Evolutionary conservation across 345 rosid species (phyloP), one percentile per base, ranked within the genome.

Genomic region (Salix suchowensis): DNA sequence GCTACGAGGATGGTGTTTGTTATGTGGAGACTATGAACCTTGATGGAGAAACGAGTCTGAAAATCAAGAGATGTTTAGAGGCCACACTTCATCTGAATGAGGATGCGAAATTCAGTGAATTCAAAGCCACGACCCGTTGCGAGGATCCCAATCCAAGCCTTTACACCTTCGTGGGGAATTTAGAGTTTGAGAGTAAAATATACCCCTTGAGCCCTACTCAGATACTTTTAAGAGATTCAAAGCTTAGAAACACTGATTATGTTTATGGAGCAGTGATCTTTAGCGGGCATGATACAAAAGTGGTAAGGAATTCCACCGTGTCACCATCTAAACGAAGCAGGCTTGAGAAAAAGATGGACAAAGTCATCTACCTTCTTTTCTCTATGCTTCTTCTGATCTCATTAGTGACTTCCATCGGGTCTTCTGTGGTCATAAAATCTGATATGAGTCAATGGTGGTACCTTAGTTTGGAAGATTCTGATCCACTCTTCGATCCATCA

Each of bases 11-110:
- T 72, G 96, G 96, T 21, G 82, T 92, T 34, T 92, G 94, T 78
- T 92, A 89, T 74, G 97, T 92, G 4, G 96, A 92, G 86, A 92
- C 97, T 0, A 91, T 87, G 97, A 92, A 91, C 26, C 86, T 92
- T 24, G 97, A 92, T 74, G 96, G 97, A 1, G 96, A 92, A 74
- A 92, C 96, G 14, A 91, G 88, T 74, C 74, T 92, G 84, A 91
- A 92, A 80, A 82, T 87, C 0, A 92, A 92, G 76, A 87, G 91
- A 74, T 81, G 85, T 58, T 79, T 92, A 71, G 97, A 92, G 73
- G 86, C 74, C 26, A 87, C 95, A 2, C 71, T 87, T 76, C 8
- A 65, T 1, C 24, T 88, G 70, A 86, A 92, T 13, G 74, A 66
- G 23, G 96, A 92, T n/a, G 90, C 79, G 6, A 67, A 81, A 50